Evolutionary conservation across 352 stramenopile genomes (phyloP).

Genomic region (Phytopythium helicoides): DNA sequence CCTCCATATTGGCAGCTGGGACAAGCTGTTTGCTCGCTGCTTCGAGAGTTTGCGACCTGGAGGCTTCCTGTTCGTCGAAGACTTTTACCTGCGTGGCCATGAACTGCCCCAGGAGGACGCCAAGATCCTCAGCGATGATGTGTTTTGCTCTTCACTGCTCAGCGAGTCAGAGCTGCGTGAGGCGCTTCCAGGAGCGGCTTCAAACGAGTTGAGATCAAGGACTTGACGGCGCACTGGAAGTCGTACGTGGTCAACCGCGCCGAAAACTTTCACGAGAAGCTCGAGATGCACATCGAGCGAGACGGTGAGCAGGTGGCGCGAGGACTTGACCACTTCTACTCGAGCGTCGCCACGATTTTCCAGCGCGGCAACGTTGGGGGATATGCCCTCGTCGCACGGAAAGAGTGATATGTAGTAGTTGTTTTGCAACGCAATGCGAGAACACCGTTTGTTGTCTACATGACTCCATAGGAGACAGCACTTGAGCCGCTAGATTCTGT

Average conservation of each 20-base stretch:
- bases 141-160: constrained; percentile 61
- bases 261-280: constrained; percentile 33
- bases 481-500: no score
- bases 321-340: constrained; percentile 76
- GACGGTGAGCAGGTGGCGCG: constrained; percentile 55
- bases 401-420: constrained; percentile 17
- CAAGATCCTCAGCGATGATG: constrained; percentile 44
- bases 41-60: constrained; percentile 52
- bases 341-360: constrained; percentile 54
- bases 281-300: constrained; percentile 42
- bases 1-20: constrained; percentile 71
- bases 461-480: no score
- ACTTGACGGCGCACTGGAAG: constrained; percentile 66
- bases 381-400: constrained; percentile 46
- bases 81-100: constrained; percentile 57
- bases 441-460: neutral
- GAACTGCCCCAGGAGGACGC: constrained; percentile 47
- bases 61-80: constrained; percentile 74
- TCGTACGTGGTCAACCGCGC: constrained; percentile 50
- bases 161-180: constrained; percentile 31
- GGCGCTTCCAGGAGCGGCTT: constrained; percentile 61
- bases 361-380: constrained; percentile 55
- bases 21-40: constrained; percentile 56
- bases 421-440: no score
- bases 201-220: constrained; percentile 44